Percentiles rank a stretch among this genome's conserved stretches.
These are phyloP conservation scores for Emericellopsis atlantica DNA, from an alignment of 2,329 filamentous ascomycete genomes.

Conservation along the genomic window DNA sequence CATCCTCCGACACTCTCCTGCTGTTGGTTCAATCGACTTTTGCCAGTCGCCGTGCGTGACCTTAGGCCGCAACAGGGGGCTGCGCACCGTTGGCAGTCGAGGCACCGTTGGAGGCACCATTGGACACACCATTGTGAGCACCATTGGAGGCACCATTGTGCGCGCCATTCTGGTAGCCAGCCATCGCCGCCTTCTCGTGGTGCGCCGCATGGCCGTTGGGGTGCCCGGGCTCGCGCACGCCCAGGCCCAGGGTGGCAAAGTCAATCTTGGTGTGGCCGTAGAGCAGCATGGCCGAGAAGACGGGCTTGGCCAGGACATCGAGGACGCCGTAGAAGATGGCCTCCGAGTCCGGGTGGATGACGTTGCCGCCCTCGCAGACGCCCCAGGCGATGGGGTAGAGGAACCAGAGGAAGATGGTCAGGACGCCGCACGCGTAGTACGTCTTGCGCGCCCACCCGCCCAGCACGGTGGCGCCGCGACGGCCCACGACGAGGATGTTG, in stretches of 20 bases:
- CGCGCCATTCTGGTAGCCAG: too few relatives aligned
- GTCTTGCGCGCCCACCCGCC: conserved; percentile 38
- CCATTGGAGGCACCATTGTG: too few relatives aligned
- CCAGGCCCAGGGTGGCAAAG: conserved; percentile 39
- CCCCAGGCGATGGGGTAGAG: conserved; percentile 41
- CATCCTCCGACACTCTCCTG: too few relatives aligned
- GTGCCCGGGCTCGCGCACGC: conserved; percentile 10
- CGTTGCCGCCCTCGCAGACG: conserved; percentile 37
- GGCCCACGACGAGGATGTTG: conserved; percentile 25
- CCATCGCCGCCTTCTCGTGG: too few relatives aligned
- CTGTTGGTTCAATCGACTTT: too few relatives aligned
- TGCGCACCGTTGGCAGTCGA: neutral
- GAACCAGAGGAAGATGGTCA: conserved; percentile 44
- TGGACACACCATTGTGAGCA: too few relatives aligned
- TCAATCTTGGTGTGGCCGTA: conserved; percentile 52
- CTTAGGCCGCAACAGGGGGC: neutral
- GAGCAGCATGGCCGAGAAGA: conserved; percentile 48
- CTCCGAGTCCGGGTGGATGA: conserved; percentile 48
- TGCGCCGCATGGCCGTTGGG: neutral
- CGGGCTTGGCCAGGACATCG: conserved; percentile 51
- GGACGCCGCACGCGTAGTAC: conserved; percentile 42
- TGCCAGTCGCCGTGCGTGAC: neutral
- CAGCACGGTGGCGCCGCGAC: conserved; percentile 36
- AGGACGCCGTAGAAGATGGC: conserved; percentile 57
- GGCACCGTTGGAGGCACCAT: neutral